Evolutionary conservation across 2,329 filamentous ascomycete genomes (phyloP).

Genomic region (Fusarium subglutinans): DNA sequence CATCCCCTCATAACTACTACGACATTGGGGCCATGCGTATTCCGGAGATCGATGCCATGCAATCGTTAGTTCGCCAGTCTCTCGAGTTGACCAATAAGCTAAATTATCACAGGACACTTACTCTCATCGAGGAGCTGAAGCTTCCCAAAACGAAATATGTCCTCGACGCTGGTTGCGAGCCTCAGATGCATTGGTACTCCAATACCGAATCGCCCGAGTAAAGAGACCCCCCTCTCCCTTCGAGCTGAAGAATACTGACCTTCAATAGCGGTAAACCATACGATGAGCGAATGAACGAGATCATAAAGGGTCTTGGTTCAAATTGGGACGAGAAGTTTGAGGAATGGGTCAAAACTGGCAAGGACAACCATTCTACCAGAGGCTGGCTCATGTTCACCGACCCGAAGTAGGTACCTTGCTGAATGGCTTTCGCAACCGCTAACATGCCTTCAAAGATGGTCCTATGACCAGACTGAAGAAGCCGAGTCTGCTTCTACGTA

Average conservation of each 20-base stretch:
- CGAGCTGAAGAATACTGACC: background rate
- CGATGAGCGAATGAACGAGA: background rate
- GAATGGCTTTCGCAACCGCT: rapidly evolving
- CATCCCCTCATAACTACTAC: constrained; percentile 24
- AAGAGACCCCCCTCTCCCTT: rapidly evolving
- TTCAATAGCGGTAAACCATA: background rate
- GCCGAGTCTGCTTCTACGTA: constrained; percentile 10
- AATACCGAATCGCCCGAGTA: background rate
- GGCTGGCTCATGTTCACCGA: constrained; percentile 15
- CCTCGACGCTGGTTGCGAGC: background rate
- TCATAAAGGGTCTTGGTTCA: background rate
- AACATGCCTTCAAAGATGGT: background rate
- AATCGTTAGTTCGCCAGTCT: background rate
- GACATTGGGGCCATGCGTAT: constrained; percentile 31
- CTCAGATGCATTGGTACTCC: constrained; percentile 10
- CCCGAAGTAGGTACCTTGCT: rapidly evolving
- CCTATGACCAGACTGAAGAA: constrained; percentile 3
- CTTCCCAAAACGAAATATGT: background rate
- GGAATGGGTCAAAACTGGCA: background rate
- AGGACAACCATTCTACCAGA: constrained; percentile 13
- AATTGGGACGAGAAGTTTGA: constrained; percentile 7
- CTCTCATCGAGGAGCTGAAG: background rate
- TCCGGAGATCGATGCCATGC: constrained; percentile 15
- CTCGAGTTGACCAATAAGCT: rapidly evolving
- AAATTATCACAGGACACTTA: background rate